Base-by-base conservation (phyloP, 2,329 filamentous ascomycete species). In the Aureobasidium vineae region DNA sequence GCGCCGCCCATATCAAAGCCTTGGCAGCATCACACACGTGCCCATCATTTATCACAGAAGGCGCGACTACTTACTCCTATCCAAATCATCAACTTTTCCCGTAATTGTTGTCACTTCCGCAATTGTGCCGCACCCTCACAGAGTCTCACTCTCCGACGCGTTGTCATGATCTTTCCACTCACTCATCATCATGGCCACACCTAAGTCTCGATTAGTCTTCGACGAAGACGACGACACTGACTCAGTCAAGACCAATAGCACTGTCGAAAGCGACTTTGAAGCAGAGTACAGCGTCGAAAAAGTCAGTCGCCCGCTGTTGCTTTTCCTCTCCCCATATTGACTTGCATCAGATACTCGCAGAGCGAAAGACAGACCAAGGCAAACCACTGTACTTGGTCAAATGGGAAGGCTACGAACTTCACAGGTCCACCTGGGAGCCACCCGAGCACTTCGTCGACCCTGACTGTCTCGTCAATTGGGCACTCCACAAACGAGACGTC, bases 381-480 rank as follows among this genome's bases (percentile, higher is more conserved):
- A 28, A 38, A 3, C 43, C 43, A 5, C 33, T 21, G n/a, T 40
- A 59, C 45, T 21, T 50, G 40, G 66, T 75, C 57, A 74, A 75
- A 60, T 77, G 75, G 75, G 69, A 71, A 28, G 72, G 72, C 31
- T 77, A 75, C 61, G 66, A 69, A 5, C 67, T 74, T 0, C 49
- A 68, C 11, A 61, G 68, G 16, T 69, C 69, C 21, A 74, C 72
- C 0, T 76, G 74, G 74, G 75, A 77, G 50, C 73, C 73, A 2
- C 33, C 36, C 19, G 50, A 60, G 5, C 41, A 23, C 15, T 50
- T 66, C 23, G 21, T 36, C n/a, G 47, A 28, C 15, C 5, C 15
- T 36, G 47, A 28, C 33, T 43, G 45, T 23, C 45, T 65, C n/a
- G 23, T 16, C 23, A 26, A 41, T 11, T 76, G 74, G 75, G 53